Evolutionary conservation across 495 filamentous ascomycete species (phyloP), one percentile per base, ranked within the genome.

Genomic region (Neurospora sp.): DNA sequence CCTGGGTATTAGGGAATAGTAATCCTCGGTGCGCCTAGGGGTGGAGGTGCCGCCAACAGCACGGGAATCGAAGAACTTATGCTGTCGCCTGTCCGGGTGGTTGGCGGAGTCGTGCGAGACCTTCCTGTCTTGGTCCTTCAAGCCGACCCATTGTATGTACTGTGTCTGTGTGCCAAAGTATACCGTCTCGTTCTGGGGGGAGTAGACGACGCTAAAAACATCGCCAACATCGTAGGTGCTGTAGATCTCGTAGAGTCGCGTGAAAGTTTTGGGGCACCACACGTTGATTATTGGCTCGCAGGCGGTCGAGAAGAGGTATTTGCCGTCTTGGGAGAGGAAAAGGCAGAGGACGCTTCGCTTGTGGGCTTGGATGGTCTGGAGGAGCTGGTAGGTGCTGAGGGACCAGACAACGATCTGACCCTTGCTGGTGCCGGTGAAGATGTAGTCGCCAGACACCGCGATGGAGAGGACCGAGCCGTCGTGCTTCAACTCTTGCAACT

Each of bases 111-210:
- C 86, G 59, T 90, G 89, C 3, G 83, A 80, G n/a, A 88, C 86
- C 37, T 86, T 84, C 27, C 85, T 80, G 44, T 71, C 74, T 5
- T 83, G 78, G 35, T 86, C 83, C 70, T 86, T 85, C 31, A 89
- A 76, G 74, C 80, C 80, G 69, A 83, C 80, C 85, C 86, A 90
- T 77, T 97, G 94, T 53, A 99, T 96, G 48, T 91, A 92, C 39
- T 94, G 97, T 75, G 98, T 98, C 78, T 98, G 96, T 11, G 93
- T 93, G 46, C 96, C 96, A 59, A 97, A 88, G 82, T 97, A 99
- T 14, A 96, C 88, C 0, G 92, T 97, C 77, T 95, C 85, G 74
- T 92, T 84, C 71, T 85, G 86, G 4, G 89, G 81, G 2, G 94
- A 97, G 81, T 96, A 98, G 4, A 90, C 91, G 68, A 97, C 89